Conservation (phyloP, 805 yeast species). For the Zygotorulaspora florentina region DNA sequence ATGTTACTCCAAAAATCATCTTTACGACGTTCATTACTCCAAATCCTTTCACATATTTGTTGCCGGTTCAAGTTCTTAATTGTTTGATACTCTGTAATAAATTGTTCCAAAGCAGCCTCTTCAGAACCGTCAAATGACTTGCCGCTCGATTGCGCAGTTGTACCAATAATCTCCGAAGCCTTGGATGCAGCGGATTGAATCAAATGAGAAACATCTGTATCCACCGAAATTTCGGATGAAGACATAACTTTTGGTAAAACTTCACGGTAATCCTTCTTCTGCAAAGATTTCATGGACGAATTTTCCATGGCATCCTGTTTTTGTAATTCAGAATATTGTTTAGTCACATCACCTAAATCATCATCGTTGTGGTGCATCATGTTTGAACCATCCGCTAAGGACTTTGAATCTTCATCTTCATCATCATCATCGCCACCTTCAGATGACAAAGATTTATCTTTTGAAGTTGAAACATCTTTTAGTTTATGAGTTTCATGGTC, state of each 20-base stretch:
- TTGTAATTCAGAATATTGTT: conserved; percentile 16
- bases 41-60: conserved; percentile 76
- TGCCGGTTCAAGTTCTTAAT: conserved; percentile 58
- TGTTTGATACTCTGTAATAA: conserved; percentile 63
- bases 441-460: conserved; percentile 8
- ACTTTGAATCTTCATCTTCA: conserved; percentile 11
- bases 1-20: conserved; percentile 88
- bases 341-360: conserved; percentile 12
- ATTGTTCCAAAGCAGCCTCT: conserved; percentile 72
- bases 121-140: conserved; percentile 38
- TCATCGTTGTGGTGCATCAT: conserved; percentile 7
- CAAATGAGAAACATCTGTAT: conserved; percentile 38
- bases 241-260: conserved; percentile 28
- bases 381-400: conserved; percentile 9
- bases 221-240: conserved; percentile 13
- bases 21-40: conserved; percentile 79
- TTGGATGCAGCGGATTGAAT: conserved; percentile 43
- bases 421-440: conserved; percentile 5
- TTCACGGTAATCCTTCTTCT: conserved; percentile 19
- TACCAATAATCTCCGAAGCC: conserved; percentile 36
- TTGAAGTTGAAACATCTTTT: conserved; percentile 8
- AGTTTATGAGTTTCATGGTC: conserved; percentile 24
- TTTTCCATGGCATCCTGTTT: conserved; percentile 16
- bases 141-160: conserved; percentile 33
- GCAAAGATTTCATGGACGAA: conserved; percentile 10